These are phyloP conservation scores for Tuber borchii DNA, from an alignment of 495 filamentous ascomycete genomes.

Conservation along the genomic window DNA sequence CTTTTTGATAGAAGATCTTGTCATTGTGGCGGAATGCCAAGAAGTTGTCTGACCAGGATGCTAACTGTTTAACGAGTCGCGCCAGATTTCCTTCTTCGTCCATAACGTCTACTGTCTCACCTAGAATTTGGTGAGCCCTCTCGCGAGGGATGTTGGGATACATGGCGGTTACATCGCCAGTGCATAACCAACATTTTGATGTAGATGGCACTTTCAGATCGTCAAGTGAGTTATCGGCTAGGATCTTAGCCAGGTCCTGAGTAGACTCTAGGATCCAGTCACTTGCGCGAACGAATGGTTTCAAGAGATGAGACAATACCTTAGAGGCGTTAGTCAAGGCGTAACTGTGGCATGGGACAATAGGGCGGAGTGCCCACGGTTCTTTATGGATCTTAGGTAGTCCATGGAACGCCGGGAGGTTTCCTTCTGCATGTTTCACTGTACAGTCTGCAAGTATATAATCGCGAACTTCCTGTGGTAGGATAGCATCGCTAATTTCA, in stretches of 20 bases:
- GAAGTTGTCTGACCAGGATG: conserved; percentile 2
- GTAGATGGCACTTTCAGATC: not conserved
- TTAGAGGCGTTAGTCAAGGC: not conserved
- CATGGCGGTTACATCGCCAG: conserved; percentile 11
- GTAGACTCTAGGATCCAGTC: too few species aligned
- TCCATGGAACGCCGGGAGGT: conserved; percentile 3
- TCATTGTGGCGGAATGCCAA: not conserved
- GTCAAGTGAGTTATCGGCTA: too few species aligned
- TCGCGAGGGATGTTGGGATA: not conserved
- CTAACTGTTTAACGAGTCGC: too few species aligned
- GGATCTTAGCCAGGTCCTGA: too few species aligned
- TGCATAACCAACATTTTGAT: not conserved
- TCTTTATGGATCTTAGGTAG: conserved; percentile 10
- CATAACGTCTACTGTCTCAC: too few species aligned
- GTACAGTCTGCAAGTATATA: not conserved
- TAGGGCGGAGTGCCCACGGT: not conserved
- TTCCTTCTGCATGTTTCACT: accelerated
- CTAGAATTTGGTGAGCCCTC: not conserved
- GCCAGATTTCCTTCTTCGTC: too few species aligned
- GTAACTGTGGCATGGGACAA: conserved; percentile 5
- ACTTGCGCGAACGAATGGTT: too few species aligned
- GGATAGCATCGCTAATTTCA: too few species aligned
- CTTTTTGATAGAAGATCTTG: not conserved
- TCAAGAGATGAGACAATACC: too few species aligned
- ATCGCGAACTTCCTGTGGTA: not conserved